Conservation (phyloP, 371 early-diverging fungal genomes). For the Conidiobolus incongruus region DNA sequence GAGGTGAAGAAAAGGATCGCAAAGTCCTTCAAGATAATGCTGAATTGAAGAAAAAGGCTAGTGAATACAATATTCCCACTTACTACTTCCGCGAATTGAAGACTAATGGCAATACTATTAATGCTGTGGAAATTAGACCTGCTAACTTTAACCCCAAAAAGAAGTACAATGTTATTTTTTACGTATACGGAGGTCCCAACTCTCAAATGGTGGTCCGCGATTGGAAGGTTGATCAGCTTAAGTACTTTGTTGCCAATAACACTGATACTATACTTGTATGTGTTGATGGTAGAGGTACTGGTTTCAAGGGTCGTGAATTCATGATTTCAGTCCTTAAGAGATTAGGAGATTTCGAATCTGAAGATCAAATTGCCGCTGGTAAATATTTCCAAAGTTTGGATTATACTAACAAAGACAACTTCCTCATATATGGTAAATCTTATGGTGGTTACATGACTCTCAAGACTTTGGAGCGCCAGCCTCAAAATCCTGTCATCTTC, state of each 20-base stretch:
- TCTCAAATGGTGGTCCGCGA: slow-evolving; percentile 57
- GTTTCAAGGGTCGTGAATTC: slow-evolving; percentile 57
- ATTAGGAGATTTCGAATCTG: slow-evolving; percentile 58
- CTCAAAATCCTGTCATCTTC: slow-evolving; percentile 59
- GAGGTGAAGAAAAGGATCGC: background rate
- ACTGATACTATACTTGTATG: slow-evolving; percentile 17
- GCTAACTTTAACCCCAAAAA: background rate
- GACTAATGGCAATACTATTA: background rate
- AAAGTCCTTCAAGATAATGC: background rate
- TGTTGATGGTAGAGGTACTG: slow-evolving; percentile 14
- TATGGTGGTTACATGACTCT: slow-evolving; percentile 82
- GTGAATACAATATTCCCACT: background rate
- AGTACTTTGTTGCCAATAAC: too few species aligned
- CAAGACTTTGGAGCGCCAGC: slow-evolving; percentile 63
- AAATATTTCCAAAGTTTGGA: slow-evolving; percentile 33
- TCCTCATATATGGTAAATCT: slow-evolving; percentile 69
- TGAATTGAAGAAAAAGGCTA: background rate
- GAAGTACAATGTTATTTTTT: slow-evolving; percentile 34
- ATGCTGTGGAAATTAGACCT: background rate
- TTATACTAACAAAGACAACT: slow-evolving; percentile 28
- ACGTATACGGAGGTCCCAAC: slow-evolving; percentile 87
- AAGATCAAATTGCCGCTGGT: slow-evolving; percentile 70
- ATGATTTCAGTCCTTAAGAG: slow-evolving; percentile 43
- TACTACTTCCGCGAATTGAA: background rate
- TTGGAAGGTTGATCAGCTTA: too few species aligned